Conservation (phyloP, 1,139 yeast genomes). For the Debaryomyces sp. region DNA sequence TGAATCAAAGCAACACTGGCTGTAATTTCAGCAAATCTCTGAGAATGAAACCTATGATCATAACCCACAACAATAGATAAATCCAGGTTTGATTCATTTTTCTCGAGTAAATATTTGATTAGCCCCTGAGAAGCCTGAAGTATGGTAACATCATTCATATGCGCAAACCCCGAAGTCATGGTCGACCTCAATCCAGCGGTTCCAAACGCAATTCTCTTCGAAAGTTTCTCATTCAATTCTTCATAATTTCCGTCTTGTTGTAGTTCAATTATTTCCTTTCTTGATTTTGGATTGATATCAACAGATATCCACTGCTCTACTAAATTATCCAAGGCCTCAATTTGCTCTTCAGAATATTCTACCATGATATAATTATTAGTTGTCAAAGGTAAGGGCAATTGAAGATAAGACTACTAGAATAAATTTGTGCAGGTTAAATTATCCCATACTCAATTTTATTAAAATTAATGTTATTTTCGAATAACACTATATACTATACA, state of each 20-base stretch:
- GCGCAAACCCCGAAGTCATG: constrained; percentile 88
- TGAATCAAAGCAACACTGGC: constrained; percentile 71
- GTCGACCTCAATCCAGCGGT: constrained; percentile 88
- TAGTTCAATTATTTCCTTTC: constrained; percentile 57
- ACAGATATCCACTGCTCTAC: constrained; percentile 53
- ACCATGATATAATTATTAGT: background rate
- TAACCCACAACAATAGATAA: constrained; percentile 76
- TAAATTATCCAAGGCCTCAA: constrained; percentile 28
- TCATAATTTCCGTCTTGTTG: constrained; percentile 38
- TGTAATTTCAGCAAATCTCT: constrained; percentile 75
- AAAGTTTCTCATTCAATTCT: constrained; percentile 53
- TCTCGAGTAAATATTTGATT: constrained; percentile 54
- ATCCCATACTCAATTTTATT: background rate
- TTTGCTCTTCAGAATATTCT: constrained; percentile 10
- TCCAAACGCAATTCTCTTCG: constrained; percentile 77
- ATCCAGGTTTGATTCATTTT: constrained; percentile 11
- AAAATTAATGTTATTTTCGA: background rate
- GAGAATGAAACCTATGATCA: constrained; percentile 86
- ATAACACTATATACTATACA: background rate
- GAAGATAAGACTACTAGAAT: background rate
- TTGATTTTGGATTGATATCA: constrained; percentile 55
- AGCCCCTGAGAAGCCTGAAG: constrained; percentile 93
- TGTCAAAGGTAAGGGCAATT: background rate
- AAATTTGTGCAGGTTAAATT: background rate
- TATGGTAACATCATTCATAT: constrained; percentile 90